Evolutionary conservation across 345 rosid species (phyloP), one percentile per base, ranked within the genome.

Genomic region (Lepidium didymum): DNA sequence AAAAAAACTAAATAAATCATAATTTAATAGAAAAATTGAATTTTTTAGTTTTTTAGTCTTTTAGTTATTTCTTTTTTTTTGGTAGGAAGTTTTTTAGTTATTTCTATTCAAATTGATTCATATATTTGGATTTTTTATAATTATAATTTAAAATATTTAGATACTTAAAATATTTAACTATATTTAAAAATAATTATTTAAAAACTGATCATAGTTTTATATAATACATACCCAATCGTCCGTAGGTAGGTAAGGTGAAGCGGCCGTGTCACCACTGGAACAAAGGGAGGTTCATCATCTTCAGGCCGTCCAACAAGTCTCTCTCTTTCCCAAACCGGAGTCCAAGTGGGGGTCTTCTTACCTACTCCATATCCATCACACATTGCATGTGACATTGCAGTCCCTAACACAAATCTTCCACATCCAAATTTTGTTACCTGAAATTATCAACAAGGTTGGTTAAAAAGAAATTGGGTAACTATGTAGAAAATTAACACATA

Each of bases 301-400:
- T 47, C 13, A 19, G 42, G 44, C 33, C 19, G 16, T 29, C 74
- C 69, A 9, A 64, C 69, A 1, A 84, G 70, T n/a, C 68, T 68
- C 45, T 80, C 79, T 58, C 88, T 83, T 49, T 81, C 78, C 88
- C 88, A 80, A 4, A 84, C 69, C 3, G 86, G 86, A 6, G 64
- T 74, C 46, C 65, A 60, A 2, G 61, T 40, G 9, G 70, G 78
- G 25, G 71, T 81, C 33, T 40, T 65, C 50, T 68, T 58, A 15
- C 79, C 72, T n/a, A 56, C 80, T 10, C 87, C 85, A 63, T 62
- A 79, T 36, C 90, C 90, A 69, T 85, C 90, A 14, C 82, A 80
- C 3, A 81, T 67, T 10, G 86, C 60, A 56, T 85, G 90, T 10
- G 85, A 60, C 47, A 83, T 46, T 8, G 82, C 81, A 52, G 73